Evolutionary conservation across 768 basidiomycete genomes (phyloP), one percentile per base, ranked within the genome.

Genomic region (Tulasnella sp.): DNA sequence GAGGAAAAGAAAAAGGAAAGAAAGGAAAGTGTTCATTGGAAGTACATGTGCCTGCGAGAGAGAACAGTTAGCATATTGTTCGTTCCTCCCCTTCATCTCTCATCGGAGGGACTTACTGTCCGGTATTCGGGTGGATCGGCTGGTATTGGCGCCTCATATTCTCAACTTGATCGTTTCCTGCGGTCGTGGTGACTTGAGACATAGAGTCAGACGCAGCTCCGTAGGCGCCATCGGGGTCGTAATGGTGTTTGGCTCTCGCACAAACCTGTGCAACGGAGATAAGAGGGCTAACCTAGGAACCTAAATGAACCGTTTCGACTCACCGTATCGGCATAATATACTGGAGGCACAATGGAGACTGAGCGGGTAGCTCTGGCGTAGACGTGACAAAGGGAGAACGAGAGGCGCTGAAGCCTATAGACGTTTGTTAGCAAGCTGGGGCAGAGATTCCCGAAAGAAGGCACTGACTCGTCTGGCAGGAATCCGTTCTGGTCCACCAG

Each of bases 361-460:
- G 78, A 79, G 21, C 78, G 78, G 0, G 78, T 79, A n/a, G 78
- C 78, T 48, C 78, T n/a, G 27, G 78, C 78, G 48, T 79, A 79
- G 7, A 79, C 78, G 34, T 79, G 71, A 74, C 78, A 79, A 1
- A 79, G 44, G 36, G 78, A 44, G 78, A 73, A 73, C 16, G 78
- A 73, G 1, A 79, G 39, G 18, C 42, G 68, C 27, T 79, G 78
- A 19, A 79, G 78, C 38, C 78, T 79, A 68, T 39, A 36, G 38
- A 36, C 18, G 27, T 8, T 36, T 8, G 19, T 48, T 14, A 44
- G 24, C 16, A 14, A 48, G 75, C 19, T 19, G n/a, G 44, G 8
- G 16, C 27, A 36, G 27, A 6, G 10, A 91, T 74, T 92, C 94
- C 0, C 93, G 91, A 39, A n/a, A 18, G 40, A 34, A n/a, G 44